phyloP scores from a whole-genome alignment of 176 grass and related monocot genomes.

The Oryza longistaminata region DNA sequence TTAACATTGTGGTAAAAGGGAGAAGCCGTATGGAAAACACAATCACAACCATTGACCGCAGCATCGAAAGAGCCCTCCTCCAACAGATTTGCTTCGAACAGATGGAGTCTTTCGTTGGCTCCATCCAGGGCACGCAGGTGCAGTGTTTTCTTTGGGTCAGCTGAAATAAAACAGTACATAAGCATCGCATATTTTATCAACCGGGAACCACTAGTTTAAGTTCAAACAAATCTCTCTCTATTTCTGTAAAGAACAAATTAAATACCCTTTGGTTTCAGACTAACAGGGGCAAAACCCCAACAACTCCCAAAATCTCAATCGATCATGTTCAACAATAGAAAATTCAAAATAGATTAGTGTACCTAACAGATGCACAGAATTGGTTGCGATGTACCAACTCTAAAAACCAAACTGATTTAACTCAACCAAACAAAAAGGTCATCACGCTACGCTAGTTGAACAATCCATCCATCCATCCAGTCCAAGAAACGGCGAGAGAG shows the following conservation, averaged over 20 bases:
- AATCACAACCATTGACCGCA: conserved; percentile 44
- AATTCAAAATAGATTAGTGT: background rate
- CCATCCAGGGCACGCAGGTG: conserved; percentile 50
- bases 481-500: background rate
- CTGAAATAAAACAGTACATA: conserved; percentile 22
- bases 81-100: conserved; percentile 59
- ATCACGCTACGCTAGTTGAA: background rate
- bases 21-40: conserved; percentile 65
- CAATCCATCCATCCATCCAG: background rate
- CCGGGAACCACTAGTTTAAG: background rate
- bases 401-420: background rate
- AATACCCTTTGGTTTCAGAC: background rate
- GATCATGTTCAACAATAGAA: background rate
- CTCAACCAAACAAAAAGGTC: background rate
- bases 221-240: background rate
- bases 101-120: conserved; percentile 53
- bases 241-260: background rate
- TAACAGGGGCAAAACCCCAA: background rate
- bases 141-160: conserved; percentile 58
- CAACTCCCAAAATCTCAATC: background rate
- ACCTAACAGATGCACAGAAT: background rate
- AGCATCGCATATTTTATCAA: background rate
- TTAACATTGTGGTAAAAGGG: conserved; percentile 54
- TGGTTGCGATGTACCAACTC: background rate
- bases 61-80: conserved; percentile 54